Evolutionary conservation across 805 yeast species (phyloP).

Genomic region (Candida anglica): DNA sequence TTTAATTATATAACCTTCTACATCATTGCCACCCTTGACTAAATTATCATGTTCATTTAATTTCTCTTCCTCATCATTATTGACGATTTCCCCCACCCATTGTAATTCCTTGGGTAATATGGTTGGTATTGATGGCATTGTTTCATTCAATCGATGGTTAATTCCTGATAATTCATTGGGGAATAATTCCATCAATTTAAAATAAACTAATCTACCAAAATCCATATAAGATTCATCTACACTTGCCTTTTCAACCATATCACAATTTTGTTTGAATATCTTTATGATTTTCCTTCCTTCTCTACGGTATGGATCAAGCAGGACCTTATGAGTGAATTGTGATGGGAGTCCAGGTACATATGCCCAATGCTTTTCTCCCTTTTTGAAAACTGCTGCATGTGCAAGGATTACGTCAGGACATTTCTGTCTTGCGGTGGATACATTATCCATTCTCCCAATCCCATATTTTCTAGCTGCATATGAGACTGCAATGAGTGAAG

Average conservation of each 20-base stretch:
- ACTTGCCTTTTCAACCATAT: slow-evolving; percentile 84
- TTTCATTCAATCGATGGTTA: slow-evolving; percentile 9
- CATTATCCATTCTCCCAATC: slow-evolving; percentile 69
- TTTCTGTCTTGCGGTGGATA: slow-evolving; percentile 63
- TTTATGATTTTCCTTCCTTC: slow-evolving; percentile 77
- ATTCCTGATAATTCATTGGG: slow-evolving; percentile 38
- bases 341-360: slow-evolving; percentile 59
- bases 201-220: slow-evolving; percentile 62
- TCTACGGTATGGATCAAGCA: slow-evolving; percentile 85
- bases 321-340: slow-evolving; percentile 71
- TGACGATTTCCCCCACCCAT: slow-evolving; percentile 6
- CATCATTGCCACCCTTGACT: slow-evolving; percentile 2
- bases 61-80: slow-evolving; percentile 24
- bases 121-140: slow-evolving; percentile 44
- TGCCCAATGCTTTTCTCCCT: slow-evolving; percentile 82
- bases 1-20: slow-evolving; percentile 1
- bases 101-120: slow-evolving; percentile 25
- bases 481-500: slow-evolving; percentile 80
- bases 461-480: slow-evolving; percentile 88
- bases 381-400: slow-evolving; percentile 91
- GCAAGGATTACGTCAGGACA: slow-evolving; percentile 77
- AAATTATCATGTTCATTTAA: slow-evolving; percentile 11
- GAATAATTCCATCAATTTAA: slow-evolving; percentile 35
- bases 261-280: slow-evolving; percentile 59
- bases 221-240: slow-evolving; percentile 92